phyloP scores from a whole-genome alignment of 2,329 filamentous ascomycete genomes.

The Ophiostoma angusticollis region DNA sequence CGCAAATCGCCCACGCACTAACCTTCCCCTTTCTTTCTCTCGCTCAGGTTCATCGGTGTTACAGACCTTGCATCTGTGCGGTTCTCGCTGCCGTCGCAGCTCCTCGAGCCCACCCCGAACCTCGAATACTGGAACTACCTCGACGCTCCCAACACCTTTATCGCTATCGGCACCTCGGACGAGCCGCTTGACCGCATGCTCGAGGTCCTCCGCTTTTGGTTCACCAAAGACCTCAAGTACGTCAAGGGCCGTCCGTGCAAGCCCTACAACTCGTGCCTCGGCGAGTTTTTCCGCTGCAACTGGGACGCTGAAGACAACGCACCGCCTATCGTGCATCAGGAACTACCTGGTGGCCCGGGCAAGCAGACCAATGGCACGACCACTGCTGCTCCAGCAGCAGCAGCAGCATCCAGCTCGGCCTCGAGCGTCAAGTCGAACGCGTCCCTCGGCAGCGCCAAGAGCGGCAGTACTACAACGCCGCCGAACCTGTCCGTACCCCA shows the following conservation, averaged over 20 bases:
- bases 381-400: too few species aligned
- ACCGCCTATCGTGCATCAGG: slow-evolving; percentile 46
- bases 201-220: slow-evolving; percentile 91
- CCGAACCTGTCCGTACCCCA: slow-evolving; percentile 41
- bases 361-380: slow-evolving; percentile 19
- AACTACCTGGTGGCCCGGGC: slow-evolving; percentile 17
- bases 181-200: slow-evolving; percentile 89
- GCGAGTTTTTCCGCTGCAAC: slow-evolving; percentile 96
- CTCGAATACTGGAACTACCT: slow-evolving; percentile 99
- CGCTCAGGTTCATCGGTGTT: slow-evolving; percentile 78
- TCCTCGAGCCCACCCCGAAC: slow-evolving; percentile 92
- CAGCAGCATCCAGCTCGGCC: slow-evolving; percentile 28
- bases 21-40: background rate
- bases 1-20: background rate
- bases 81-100: slow-evolving; percentile 89
- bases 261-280: slow-evolving; percentile 92
- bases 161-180: slow-evolving; percentile 73
- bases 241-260: slow-evolving; percentile 98
- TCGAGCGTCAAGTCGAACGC: slow-evolving; percentile 33
- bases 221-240: slow-evolving; percentile 98
- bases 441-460: slow-evolving; percentile 7
- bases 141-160: slow-evolving; percentile 84
- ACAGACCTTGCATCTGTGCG: slow-evolving; percentile 89
- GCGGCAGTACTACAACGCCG: slow-evolving; percentile 16
- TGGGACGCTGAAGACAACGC: slow-evolving; percentile 82